Conservation (phyloP, 768 basidiomycete genomes). For the Auriscalpium orientale region DNA sequence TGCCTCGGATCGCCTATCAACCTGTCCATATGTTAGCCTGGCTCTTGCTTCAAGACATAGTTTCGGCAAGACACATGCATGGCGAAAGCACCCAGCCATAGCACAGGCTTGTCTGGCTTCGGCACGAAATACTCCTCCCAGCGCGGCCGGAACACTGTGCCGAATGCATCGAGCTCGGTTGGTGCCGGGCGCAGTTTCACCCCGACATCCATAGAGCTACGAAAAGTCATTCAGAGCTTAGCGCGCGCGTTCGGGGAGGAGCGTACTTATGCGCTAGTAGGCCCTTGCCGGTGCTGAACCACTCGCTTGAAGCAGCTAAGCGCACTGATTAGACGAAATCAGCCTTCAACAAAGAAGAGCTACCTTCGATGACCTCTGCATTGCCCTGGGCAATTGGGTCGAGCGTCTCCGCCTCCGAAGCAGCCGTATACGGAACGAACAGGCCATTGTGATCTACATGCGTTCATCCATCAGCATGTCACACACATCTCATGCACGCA, state of each 20-base stretch:
- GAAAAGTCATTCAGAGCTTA: constrained; percentile 21
- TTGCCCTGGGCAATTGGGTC: constrained; percentile 14
- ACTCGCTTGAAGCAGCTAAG: constrained; percentile 28
- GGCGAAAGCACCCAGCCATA: constrained; percentile 33
- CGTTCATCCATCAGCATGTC: background rate
- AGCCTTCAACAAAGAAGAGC: background rate
- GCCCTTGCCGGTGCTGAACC: constrained; percentile 33
- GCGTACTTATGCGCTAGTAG: constrained; percentile 48
- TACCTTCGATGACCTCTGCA: constrained; percentile 14
- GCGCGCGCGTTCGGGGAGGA: background rate
- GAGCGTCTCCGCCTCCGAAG: constrained; percentile 15
- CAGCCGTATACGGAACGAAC: constrained; percentile 16
- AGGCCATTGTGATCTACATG: constrained; percentile 13
- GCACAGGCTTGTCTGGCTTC: constrained; percentile 47
- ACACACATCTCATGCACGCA: background rate
- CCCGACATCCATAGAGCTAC: constrained; percentile 39
- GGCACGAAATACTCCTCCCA: constrained; percentile 46
- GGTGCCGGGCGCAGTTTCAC: constrained; percentile 46
- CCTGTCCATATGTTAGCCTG: background rate
- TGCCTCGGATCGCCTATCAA: background rate
- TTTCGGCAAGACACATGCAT: constrained; percentile 20
- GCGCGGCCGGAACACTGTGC: constrained; percentile 35
- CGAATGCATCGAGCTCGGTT: constrained; percentile 41
- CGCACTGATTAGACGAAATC: background rate
- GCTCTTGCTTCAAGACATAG: too few species aligned